Base-by-base conservation (phyloP, 345 rosid genomes). In the Litchi chinensis region DNA sequence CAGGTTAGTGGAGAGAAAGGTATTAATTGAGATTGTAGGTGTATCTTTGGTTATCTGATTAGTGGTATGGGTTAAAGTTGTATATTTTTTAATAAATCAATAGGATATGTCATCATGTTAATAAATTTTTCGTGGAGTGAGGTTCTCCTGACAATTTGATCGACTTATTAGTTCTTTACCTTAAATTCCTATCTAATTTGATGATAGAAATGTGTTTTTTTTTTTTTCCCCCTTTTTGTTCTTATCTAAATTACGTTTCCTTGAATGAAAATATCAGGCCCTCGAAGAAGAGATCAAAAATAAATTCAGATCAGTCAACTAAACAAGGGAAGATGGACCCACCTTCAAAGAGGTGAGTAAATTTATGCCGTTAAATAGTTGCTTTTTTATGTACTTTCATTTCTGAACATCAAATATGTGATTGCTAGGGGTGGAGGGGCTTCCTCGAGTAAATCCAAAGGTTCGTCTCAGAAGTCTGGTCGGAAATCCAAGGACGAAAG, bases 391-490 rank as follows among this genome's bases (percentile, higher is more conserved):
- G 28, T 44, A 52, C 48, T 0, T 73, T 41, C 46, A 21, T 16
- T 70, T 77, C 64, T 87, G 28, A 76, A 70, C 54, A 64, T 80
- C 12, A 22, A 37, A 70, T 16, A 64, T 64, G 24, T 24, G 44
- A 64, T 74, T 83, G 44, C 32, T 75, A 93, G 99, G 88, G 86
- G 87, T 75, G 84, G 89, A 79, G 94, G 88, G 70, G 87, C 84
- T 81, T 86, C 91, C 69, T 85, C 93, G 40, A 86, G 89, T 77
- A 97, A 94, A 88, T 79, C 93, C 60, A 83, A 71, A 78, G 76
- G 52, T 63, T 62, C 67, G 32, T 68, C 80, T 2, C 9, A 77
- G 11, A 85, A 82, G 48, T 70, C 87, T 52, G 87, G 76, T 66
- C 82, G 70, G 32, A 89, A 86, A 43, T 70, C 75, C 0, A 78